phyloP scores from a whole-genome alignment of 805 yeast genomes.

The Metschnikowia lunata region DNA sequence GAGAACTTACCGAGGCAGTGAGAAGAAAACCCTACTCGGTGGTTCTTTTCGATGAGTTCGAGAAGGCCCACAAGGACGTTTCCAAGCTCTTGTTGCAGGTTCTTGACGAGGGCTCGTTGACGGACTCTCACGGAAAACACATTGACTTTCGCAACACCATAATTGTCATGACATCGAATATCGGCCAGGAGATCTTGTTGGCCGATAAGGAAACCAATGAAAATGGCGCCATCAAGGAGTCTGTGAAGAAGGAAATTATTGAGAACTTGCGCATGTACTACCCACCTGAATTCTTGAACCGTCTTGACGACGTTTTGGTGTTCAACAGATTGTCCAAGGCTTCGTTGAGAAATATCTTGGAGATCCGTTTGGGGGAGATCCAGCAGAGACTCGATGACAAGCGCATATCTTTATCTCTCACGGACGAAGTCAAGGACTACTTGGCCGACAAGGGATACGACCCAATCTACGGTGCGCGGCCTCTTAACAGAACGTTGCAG shows the following conservation, averaged over 20 bases:
- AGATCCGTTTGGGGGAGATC: conserved; percentile 77
- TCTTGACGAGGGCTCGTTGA: conserved; percentile 88
- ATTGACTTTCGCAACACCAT: conserved; percentile 93
- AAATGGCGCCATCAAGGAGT: conserved; percentile 53
- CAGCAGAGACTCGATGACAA: conserved; percentile 74
- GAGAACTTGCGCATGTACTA: conserved; percentile 68
- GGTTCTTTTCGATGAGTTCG: conserved; percentile 91
- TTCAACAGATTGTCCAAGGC: conserved; percentile 82
- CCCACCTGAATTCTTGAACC: conserved; percentile 93
- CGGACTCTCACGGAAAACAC: conserved; percentile 92
- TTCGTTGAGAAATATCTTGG: conserved; percentile 76
- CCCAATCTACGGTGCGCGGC: conserved; percentile 91
- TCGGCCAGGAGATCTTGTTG: conserved; percentile 86
- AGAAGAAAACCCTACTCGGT: conserved; percentile 93
- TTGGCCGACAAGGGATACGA: conserved; percentile 86
- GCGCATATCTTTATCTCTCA: conserved; percentile 57
- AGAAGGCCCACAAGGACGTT: conserved; percentile 95
- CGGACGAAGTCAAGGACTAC: conserved; percentile 69
- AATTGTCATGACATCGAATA: conserved; percentile 93
- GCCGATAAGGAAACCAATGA: conserved; percentile 57
- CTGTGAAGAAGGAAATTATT: conserved; percentile 54
- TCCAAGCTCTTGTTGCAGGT: conserved; percentile 87
- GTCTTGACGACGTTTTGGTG: conserved; percentile 89
- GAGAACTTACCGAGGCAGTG: conserved; percentile 94
- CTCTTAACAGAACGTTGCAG: conserved; percentile 85